Evolutionary conservation across 192 early-diverging fungal species (phyloP).

Genomic region (Coemansia furcata): DNA sequence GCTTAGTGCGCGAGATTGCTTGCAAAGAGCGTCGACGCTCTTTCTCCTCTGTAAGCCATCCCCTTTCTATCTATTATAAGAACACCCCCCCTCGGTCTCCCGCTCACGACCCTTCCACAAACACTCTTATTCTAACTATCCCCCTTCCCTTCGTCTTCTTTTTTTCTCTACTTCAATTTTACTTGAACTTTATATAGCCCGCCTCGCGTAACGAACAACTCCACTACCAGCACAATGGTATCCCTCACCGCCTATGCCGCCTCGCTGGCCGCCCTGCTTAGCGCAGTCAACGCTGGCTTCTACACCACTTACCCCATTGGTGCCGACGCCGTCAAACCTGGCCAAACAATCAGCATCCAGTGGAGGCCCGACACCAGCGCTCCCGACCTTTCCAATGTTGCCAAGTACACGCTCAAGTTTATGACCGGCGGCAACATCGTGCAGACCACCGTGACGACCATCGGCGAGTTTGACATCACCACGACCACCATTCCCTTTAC

Average conservation of each 20-base stretch:
- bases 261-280: slow-evolving; percentile 28
- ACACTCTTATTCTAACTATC: not conserved
- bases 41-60: not conserved
- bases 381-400: slow-evolving; percentile 28
- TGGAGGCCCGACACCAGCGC: slow-evolving; percentile 29
- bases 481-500: slow-evolving; percentile 30
- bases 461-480: slow-evolving; percentile 43
- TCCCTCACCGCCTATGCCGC: slow-evolving; percentile 33
- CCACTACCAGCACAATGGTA: slow-evolving; percentile 23
- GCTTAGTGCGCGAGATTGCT: not conserved
- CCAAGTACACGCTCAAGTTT: slow-evolving; percentile 42
- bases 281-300: slow-evolving; percentile 46
- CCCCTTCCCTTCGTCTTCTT: not conserved
- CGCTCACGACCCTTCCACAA: not conserved
- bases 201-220: not conserved
- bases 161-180: not conserved
- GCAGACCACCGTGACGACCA: slow-evolving; percentile 46
- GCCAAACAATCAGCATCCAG: slow-evolving; percentile 42
- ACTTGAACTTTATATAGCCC: not conserved
- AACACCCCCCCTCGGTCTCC: not conserved
- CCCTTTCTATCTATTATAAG: not conserved
- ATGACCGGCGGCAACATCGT: slow-evolving; percentile 53
- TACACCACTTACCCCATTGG: slow-evolving; percentile 53
- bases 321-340: slow-evolving; percentile 29
- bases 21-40: not conserved